Evolutionary conservation across 2,329 filamentous ascomycete genomes (phyloP), one percentile per base, ranked within the genome.

Genomic region (Trichoderma aggressivum): DNA sequence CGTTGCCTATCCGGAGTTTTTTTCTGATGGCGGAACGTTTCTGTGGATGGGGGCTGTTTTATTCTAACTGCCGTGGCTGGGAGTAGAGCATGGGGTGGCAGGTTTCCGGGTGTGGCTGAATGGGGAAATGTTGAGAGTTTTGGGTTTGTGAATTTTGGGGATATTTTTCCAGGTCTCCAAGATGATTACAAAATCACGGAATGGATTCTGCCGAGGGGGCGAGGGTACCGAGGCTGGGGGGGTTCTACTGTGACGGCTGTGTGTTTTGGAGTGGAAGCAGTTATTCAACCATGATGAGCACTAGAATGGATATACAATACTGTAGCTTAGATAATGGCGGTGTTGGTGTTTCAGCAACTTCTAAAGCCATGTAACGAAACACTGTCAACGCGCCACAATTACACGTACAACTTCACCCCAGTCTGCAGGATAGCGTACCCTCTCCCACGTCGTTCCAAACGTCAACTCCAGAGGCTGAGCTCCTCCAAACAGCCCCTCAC

Each of bases 381-480:
- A 28, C 6, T 56, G 11, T 56, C 53, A 10, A 28, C 24, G 28
- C 53, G 16, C 14, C 47, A 53, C 47, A 53, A 21, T 21, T 24
- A 24, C 47, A 50, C n/a, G 43, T 50, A 50, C 47, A 24, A 12
- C 43, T 50, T 24, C n/a, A 11, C 30, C n/a, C 58, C 32, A 34
- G 39, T 43, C n/a, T 43, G 43, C n/a, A 67, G 64, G 64, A 67
- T 67, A 28, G 64, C 53, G 64, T 67, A 67, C 64, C 64, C 64
- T 65, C 21, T 47, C 16, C 59, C 30, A 32, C 34, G 60, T 63
- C 26, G 26, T 47, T 7, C 11, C 47, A 21, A 59, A 32, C 56
- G 47, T 53, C 28, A 59, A 63, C 28, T 53, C 50, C 7, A 18
- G 53, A 47, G 64, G 53, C 55, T 67, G 18, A 58, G 64, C 30